Base-by-base conservation (phyloP, 83 land plant species). In the Picea engelmannii region DNA sequence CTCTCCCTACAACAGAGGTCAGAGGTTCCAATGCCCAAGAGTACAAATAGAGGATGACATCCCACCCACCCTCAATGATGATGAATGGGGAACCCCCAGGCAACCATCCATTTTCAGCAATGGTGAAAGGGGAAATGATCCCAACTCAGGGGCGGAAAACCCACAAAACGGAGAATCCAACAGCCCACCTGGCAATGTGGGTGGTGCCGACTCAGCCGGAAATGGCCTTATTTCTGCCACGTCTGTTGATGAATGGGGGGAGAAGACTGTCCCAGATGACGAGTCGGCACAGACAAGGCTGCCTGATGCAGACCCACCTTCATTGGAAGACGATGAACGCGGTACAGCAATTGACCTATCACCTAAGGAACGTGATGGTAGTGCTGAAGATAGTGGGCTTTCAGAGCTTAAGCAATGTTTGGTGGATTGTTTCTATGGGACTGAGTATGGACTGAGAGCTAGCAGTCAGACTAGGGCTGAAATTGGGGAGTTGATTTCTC, bases 401-500 rank as follows among this genome's bases (percentile, higher is more conserved):
- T 82, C 16, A 78, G 90, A 86, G 49, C 81, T 93, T 87, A 93
- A 92, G 89, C 81, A 82, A 85, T 85, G 88, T 6, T 79, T 94
- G 73, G 84, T 92, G 78, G 94, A 92, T 60, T 79, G 90, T 31
- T 75, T 94, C 9, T 90, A 90, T 67, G 96, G 96, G 80, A 85
- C 91, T 47, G 91, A 92, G 78, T 77, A 87, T 2, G 96, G 94
- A 49, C 86, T 92, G 64, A 65, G 83, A 42, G 94, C 95, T 13
- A 78, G 84, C 44, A n/a, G 85, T 23, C 93, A 94, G 67, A 82
- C 68, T 15, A 81, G 94, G 79, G 96, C 91, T 2, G 94, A 94
- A 91, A 79, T 88, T 44, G 65, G 81, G 78, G 94, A 94, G 95
- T 83, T 94, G 9, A 90, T 92, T 23, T 82, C 55, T 58, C 92